phyloP scores from a whole-genome alignment of 164 flowering plant genomes.

The Stephania japonica region DNA sequence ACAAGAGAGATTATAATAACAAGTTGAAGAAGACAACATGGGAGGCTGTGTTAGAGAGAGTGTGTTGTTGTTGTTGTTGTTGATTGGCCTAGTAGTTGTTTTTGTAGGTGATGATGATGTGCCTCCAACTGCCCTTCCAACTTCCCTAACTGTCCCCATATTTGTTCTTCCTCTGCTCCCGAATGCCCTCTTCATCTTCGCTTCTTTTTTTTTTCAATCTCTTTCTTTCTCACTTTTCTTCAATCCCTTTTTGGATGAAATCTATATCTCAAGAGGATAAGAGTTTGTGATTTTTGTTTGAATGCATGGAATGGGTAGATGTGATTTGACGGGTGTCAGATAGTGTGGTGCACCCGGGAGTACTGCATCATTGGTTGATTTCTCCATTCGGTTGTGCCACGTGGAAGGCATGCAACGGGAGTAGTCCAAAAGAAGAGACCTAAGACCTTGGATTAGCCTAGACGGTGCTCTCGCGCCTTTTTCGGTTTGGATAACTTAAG shows the following conservation, averaged over 20 bases:
- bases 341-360: neutral
- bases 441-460: no score
- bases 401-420: no score
- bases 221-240: no score
- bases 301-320: neutral
- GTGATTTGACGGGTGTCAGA: neutral
- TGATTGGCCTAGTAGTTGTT: neutral
- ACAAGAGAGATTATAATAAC: conserved; percentile 7
- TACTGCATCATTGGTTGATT: neutral
- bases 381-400: no score
- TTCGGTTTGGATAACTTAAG: no score
- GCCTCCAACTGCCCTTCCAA: conserved; percentile 36
- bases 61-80: conserved; percentile 8
- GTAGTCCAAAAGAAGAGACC: no score
- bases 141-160: conserved; percentile 29
- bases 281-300: neutral
- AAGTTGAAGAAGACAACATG: conserved; percentile 6
- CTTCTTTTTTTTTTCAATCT: conserved; percentile 1
- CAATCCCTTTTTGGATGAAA: no score
- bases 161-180: conserved; percentile 16
- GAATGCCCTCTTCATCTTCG: conserved; percentile 22
- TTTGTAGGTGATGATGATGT: conserved; percentile 15
- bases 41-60: conserved; percentile 20
- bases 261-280: no score
- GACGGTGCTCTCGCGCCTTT: no score